Base-by-base conservation (phyloP, 2,329 filamentous ascomycete genomes). In the Huntiella decipiens region DNA sequence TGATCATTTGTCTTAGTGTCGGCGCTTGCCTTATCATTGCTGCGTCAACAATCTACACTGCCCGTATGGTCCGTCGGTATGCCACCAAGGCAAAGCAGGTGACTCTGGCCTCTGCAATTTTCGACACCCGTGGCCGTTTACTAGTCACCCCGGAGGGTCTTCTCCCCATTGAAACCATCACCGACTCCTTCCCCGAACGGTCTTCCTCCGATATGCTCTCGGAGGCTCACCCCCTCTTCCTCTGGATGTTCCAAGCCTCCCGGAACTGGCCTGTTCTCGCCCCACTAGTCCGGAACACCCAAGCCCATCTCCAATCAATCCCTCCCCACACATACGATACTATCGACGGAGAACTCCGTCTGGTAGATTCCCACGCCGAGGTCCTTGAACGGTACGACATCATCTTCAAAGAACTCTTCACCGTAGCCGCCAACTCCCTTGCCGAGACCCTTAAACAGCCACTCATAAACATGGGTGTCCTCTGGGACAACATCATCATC, bases 221-320 rank as follows among this genome's bases (percentile, higher is more conserved):
- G 47, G 76, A 77, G 17, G 73, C 74, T 0, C 84, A 93, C 56
- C 74, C 82, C 0, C 74, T 87, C 1, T 93, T 91, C 60, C 75
- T 86, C 43, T 93, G 86, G 86, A 79, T 91, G 55, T 92, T 82
- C 56, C 74, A 82, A 47, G 82, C 84, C 2, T 83, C 82, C 5
- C 71, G 77, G 49, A 80, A 86, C 58, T 94, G 86, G 86, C 57
- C 62, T 5, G 71, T 74, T 36, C 69, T 93, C 19, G 67, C 67
- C 46, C 72, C 75, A 38, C 65, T 91, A 4, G 66, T 92, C 17
- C 72, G 73, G 5, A 72, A 71, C 37, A 93, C 93, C 79, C 70
- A 71, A 45, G 68, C 67, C 35, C 82, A 91, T 53, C 60, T 93
- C n/a, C 62, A 68, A 53, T 52, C 66, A 57, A 56, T 73, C 51